Percentiles rank a stretch among this genome's conserved stretches.
Conservation (phyloP, 2,329 filamentous ascomycete genomes). For the Zymoseptoria pseudotritici region DNA sequence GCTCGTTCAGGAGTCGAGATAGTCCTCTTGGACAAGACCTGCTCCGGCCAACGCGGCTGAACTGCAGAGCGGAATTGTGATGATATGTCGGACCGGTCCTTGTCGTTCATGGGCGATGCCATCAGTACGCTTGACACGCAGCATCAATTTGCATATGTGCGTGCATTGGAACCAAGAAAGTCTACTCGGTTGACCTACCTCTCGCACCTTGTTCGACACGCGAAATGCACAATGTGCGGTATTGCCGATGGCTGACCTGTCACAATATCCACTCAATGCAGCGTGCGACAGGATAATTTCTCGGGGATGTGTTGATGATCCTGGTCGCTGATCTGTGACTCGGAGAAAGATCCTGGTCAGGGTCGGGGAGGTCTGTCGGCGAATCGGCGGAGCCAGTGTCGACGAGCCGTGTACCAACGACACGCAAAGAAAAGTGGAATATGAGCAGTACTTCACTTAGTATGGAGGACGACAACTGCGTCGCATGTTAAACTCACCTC, state of each 20-base stretch:
- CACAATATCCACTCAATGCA: background rate
- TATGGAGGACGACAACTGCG: background rate
- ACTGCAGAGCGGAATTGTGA: background rate
- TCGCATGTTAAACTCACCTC: background rate
- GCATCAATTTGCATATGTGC: background rate
- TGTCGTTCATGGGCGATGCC: background rate
- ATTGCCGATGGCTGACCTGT: background rate
- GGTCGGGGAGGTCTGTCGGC: background rate
- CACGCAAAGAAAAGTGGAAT: background rate
- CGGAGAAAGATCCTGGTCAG: background rate
- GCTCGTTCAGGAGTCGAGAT: background rate
- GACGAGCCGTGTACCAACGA: background rate
- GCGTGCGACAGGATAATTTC: background rate
- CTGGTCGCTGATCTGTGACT: background rate
- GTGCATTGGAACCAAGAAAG: background rate
- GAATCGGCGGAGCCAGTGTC: background rate
- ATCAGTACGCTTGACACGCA: background rate
- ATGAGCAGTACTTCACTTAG: background rate
- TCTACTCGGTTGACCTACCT: background rate
- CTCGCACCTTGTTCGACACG: background rate
- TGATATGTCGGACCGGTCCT: background rate
- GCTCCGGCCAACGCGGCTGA: background rate
- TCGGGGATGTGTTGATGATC: background rate
- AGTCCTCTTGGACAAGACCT: background rate
- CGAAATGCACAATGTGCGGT: background rate